Evolutionary conservation across 2,329 filamentous ascomycete species (phyloP).

Genomic region (Trichoderma semiorbis): DNA sequence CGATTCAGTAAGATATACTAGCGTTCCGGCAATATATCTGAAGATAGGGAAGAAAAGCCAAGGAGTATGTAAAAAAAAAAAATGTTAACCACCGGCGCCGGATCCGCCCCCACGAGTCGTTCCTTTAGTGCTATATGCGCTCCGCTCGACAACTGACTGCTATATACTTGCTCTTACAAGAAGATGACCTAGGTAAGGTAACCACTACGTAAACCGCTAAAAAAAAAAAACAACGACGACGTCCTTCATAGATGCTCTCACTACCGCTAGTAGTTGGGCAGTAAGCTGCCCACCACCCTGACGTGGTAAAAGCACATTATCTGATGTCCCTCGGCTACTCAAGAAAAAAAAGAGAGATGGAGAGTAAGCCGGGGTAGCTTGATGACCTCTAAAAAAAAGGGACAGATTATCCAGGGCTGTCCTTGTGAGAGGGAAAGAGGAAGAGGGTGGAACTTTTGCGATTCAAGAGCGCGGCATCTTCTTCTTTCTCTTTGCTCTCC

Average conservation of each 20-base stretch:
- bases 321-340: neutral
- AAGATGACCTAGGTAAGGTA: neutral
- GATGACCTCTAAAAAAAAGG: neutral
- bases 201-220: neutral
- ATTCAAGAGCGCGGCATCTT: neutral
- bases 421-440: neutral
- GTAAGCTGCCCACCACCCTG: neutral
- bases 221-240: neutral
- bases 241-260: neutral
- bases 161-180: constrained; percentile 5
- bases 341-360: neutral
- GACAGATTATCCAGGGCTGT: neutral
- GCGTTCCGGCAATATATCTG: neutral
- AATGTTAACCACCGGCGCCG: neutral
- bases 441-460: neutral
- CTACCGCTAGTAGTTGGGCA: neutral
- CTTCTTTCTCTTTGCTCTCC: neutral
- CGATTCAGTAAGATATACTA: neutral
- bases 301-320: neutral
- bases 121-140: constrained; percentile 1
- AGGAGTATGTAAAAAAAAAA: neutral
- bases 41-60: neutral
- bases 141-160: constrained; percentile 10
- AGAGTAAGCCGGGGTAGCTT: neutral
- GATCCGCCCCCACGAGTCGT: neutral